phyloP scores from a whole-genome alignment of 2,329 filamentous ascomycete species.

The Aspergillus spinulosporus region DNA sequence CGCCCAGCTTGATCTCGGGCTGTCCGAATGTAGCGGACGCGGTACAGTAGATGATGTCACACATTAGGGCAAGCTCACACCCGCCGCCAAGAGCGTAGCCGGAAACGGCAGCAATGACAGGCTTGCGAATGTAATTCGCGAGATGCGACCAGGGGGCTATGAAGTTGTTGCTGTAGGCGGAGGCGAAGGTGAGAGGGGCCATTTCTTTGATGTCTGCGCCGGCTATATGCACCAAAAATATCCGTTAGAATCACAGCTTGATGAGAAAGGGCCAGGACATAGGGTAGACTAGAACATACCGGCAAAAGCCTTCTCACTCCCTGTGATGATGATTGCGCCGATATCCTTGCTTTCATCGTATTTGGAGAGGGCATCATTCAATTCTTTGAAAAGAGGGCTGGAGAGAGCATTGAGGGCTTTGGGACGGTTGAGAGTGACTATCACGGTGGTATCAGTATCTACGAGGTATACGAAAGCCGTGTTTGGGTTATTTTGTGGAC shows the following conservation, averaged over 20 bases:
- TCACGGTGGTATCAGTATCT: neutral
- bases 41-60: conserved; percentile 90
- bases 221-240: conserved; percentile 49
- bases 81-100: conserved; percentile 93
- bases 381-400: conserved; percentile 84
- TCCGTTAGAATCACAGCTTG: neutral
- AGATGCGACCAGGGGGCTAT: conserved; percentile 93
- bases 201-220: conserved; percentile 99
- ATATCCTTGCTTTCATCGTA: conserved; percentile 71
- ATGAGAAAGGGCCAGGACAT: too few species aligned
- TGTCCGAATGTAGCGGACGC: conserved; percentile 87
- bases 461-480: neutral
- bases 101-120: conserved; percentile 89
- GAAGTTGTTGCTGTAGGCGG: conserved; percentile 86
- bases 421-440: conserved; percentile 90
- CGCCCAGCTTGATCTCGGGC: conserved; percentile 93
- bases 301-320: conserved; percentile 85
- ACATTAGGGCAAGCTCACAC: conserved; percentile 97
- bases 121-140: conserved; percentile 82
- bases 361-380: conserved; percentile 73
- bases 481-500: conserved; percentile 18
- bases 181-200: conserved; percentile 84
- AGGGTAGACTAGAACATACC: conserved; percentile 32
- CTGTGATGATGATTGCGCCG: conserved; percentile 79
- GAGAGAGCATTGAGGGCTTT: conserved; percentile 94